Percentiles rank a stretch among this genome's conserved stretches.
Conservation (phyloP, 179 eudicot genomes). For the Sideroxylon spinosum region DNA sequence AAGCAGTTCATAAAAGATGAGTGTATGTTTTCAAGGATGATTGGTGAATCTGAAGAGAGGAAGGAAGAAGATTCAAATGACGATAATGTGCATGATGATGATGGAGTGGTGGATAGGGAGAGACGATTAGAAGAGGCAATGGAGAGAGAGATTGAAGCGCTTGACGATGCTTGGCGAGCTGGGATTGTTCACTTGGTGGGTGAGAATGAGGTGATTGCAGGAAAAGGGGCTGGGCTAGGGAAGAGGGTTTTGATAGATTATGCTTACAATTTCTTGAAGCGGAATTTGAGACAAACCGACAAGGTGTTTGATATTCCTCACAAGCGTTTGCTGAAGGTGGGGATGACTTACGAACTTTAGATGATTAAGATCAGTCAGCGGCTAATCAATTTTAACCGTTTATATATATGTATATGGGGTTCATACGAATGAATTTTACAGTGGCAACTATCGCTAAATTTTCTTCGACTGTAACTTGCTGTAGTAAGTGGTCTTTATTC, state of each 20-base stretch:
- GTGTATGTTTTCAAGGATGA: background rate
- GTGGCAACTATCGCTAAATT: too few relatives aligned
- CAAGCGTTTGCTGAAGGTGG: slow-evolving; percentile 62
- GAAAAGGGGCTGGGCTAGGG: slow-evolving; percentile 28
- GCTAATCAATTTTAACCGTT: too few relatives aligned
- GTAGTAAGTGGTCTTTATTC: too few relatives aligned
- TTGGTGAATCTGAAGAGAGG: too few relatives aligned
- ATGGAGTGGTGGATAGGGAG: background rate
- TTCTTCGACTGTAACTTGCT: too few relatives aligned
- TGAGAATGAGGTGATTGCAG: slow-evolving; percentile 46
- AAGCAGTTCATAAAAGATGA: slow-evolving; percentile 46
- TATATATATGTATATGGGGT: too few relatives aligned
- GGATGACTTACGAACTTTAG: slow-evolving; percentile 77
- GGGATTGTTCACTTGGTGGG: slow-evolving; percentile 58
- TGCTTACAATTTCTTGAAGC: slow-evolving; percentile 56
- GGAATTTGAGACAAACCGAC: slow-evolving; percentile 52
- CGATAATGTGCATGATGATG: background rate
- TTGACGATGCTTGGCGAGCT: slow-evolving; percentile 31
- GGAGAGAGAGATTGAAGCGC: slow-evolving; percentile 25
- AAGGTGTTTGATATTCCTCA: slow-evolving; percentile 58
- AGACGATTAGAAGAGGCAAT: slow-evolving; percentile 11
- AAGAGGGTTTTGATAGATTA: slow-evolving; percentile 51
- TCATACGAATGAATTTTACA: too few relatives aligned
- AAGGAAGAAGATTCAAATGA: background rate
- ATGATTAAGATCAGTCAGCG: too few relatives aligned